Percentiles rank a stretch among this genome's conserved stretches.
Conservation (phyloP, 176 grass and related monocot genomes). For the Urochloa ruziziensis region DNA sequence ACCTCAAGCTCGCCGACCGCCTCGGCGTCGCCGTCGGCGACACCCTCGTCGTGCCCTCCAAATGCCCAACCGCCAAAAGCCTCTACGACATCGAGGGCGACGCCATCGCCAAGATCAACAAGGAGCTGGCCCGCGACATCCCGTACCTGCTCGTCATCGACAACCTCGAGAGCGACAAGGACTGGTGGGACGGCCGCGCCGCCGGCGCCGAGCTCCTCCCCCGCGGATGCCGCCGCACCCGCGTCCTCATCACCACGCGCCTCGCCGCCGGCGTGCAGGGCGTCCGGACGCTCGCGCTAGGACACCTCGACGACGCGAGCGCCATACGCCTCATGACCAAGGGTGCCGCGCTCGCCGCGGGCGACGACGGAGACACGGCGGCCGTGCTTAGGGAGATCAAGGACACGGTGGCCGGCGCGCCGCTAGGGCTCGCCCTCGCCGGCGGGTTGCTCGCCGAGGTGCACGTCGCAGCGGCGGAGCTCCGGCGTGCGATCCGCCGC, state of each 20-base stretch:
- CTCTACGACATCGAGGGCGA: constrained; percentile 47
- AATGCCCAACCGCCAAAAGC: not conserved
- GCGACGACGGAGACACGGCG: constrained; percentile 23
- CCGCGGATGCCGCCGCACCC: not conserved
- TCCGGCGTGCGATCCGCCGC: constrained; percentile 25
- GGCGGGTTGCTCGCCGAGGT: constrained; percentile 37
- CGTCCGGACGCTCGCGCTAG: constrained; percentile 27
- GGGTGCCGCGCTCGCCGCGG: not conserved
- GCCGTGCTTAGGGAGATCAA: constrained; percentile 35
- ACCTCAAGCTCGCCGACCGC: constrained; percentile 46
- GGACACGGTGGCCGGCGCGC: constrained; percentile 24
- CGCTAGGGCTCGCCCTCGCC: constrained; percentile 49
- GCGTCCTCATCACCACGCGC: constrained; percentile 53
- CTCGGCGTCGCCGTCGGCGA: constrained; percentile 43
- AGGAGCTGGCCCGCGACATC: constrained; percentile 55
- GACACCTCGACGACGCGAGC: constrained; percentile 15
- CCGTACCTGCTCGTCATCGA: constrained; percentile 63
- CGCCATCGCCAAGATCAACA: constrained; percentile 50
- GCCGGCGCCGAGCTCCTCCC: constrained; percentile 58
- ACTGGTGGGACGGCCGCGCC: constrained; percentile 62
- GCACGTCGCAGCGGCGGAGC: constrained; percentile 3
- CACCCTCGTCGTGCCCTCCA: not conserved
- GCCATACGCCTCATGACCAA: constrained; percentile 57
- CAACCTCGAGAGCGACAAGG: constrained; percentile 60
- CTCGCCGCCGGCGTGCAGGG: constrained; percentile 27